Evolutionary conservation across 1,284 basidiomycete species (phyloP), one percentile per base, ranked within the genome.

Genomic region (Ceratobasidium sp.): DNA sequence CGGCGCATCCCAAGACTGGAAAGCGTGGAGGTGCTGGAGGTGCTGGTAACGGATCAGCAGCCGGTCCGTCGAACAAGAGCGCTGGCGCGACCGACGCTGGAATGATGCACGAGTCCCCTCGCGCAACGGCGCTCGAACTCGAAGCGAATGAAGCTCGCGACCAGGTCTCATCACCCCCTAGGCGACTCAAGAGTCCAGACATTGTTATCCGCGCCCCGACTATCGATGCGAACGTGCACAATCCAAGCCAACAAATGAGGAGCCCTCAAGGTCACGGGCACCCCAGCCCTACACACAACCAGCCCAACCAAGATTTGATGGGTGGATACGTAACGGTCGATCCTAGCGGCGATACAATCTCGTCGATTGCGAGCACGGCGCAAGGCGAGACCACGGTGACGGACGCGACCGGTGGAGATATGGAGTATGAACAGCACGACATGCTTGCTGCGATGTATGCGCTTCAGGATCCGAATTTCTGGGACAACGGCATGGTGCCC

Each of bases 401-500:
- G 8, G 64, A 66, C n/a, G 57, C 57, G 9, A 73, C 44, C 16
- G 64, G 23, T 21, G 28, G 30, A 8, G 57, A 73, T 55, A 70
- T 73, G 73, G 73, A 73, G 1, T 46, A 52, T 21, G 73, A 72
- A 46, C 14, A 41, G 18, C 44, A 87, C 11, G 89, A 90, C 58
- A 85, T 88, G 79, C 82, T 91, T 71, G 91, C 90, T 2, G 86
- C 90, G 30, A 90, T 93, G 88, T 85, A 88, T 72, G 87, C 87
- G 23, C 82, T 93, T 71, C 88, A 90, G 76, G 91, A 88, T 72
- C 88, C 88, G 0, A 84, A 82, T 30, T 93, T 88, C 85, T 92
- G 90, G 90, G 82, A 86, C 44, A 90, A 87, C 67, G 89, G 91
- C 87, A 89, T 93, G 89, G 91, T 92, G 89, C 91, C 91, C 61